Evolutionary conservation across 2,329 filamentous ascomycete genomes (phyloP).

Genomic region (Orbilia javanica): DNA sequence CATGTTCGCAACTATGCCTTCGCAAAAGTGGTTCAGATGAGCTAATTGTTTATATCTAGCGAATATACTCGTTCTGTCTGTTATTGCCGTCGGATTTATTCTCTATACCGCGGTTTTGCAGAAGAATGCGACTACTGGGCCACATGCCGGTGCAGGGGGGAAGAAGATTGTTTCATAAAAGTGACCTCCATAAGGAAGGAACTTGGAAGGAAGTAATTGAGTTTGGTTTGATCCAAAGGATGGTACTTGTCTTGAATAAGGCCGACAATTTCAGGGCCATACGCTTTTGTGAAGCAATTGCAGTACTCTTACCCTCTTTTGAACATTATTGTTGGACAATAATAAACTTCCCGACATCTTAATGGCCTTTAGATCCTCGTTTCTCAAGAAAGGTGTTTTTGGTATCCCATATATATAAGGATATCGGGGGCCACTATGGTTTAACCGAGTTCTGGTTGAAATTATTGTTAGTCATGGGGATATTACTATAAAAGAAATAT

Average conservation of each 20-base stretch:
- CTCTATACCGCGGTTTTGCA: slow-evolving; percentile 39
- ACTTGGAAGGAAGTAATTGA: too few species aligned
- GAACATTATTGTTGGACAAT: not conserved
- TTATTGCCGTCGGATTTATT: slow-evolving; percentile 39
- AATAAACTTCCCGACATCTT: not conserved
- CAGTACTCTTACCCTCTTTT: not conserved
- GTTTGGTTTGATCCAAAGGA: too few species aligned
- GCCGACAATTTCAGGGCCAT: not conserved
- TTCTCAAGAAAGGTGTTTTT: not conserved
- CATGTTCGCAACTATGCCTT: too few species aligned
- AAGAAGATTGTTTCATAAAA: slow-evolving; percentile 37
- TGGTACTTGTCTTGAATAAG: too few species aligned
- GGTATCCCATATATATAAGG: not conserved
- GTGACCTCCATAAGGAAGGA: not conserved
- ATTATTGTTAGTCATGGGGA: slow-evolving; percentile 4
- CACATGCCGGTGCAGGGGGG: not conserved
- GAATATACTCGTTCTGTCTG: slow-evolving; percentile 47
- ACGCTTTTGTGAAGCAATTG: not conserved
- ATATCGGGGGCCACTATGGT: not conserved
- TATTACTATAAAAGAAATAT: slow-evolving; percentile 7
- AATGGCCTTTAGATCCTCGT: not conserved
- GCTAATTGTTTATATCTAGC: not conserved
- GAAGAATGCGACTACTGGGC: slow-evolving; percentile 9
- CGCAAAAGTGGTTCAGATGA: not conserved
- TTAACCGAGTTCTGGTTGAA: not conserved